Percentiles rank a stretch among this genome's conserved stretches.
Evolutionary conservation across 805 yeast species (phyloP).

Genomic region (Tetrapisispora pingtungensis): DNA sequence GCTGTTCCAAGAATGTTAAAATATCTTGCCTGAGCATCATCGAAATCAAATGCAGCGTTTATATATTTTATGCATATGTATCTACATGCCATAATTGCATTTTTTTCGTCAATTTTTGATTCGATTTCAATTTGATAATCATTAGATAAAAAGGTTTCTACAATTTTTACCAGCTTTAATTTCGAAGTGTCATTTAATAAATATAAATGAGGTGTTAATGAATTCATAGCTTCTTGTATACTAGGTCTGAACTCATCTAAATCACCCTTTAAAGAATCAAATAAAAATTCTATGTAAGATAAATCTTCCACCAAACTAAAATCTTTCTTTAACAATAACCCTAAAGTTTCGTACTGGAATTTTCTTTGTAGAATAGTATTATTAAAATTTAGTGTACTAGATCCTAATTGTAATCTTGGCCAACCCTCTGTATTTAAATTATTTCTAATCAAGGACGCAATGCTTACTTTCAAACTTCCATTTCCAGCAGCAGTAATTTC

Average conservation of each 20-base stretch:
- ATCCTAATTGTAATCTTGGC: slow-evolving; percentile 38
- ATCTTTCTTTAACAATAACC: slow-evolving; percentile 46
- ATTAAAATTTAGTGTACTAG: slow-evolving; percentile 29
- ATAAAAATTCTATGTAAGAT: slow-evolving; percentile 51
- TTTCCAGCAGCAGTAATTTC: slow-evolving; percentile 25
- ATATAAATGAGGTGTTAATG: slow-evolving; percentile 42
- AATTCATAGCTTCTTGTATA: slow-evolving; percentile 61
- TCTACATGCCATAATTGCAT: slow-evolving; percentile 41
- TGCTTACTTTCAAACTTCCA: slow-evolving; percentile 13
- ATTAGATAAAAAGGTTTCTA: slow-evolving; percentile 30
- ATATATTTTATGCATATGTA: slow-evolving; percentile 56
- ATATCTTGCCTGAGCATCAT: slow-evolving; percentile 56
- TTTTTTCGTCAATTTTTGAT: slow-evolving; percentile 18
- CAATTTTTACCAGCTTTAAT: slow-evolving; percentile 32
- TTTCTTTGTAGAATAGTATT: slow-evolving; percentile 41
- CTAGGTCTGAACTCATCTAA: slow-evolving; percentile 50
- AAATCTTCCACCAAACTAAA: slow-evolving; percentile 37
- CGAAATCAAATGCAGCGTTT: slow-evolving; percentile 54
- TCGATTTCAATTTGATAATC: slow-evolving; percentile 17
- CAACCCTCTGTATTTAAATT: slow-evolving; percentile 49
- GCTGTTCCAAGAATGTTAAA: slow-evolving; percentile 59
- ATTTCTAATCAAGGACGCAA: slow-evolving; percentile 45
- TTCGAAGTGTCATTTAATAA: slow-evolving; percentile 33
- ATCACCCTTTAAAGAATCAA: slow-evolving; percentile 62
- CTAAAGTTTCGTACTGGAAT: slow-evolving; percentile 69